phyloP scores from a whole-genome alignment of 495 filamentous ascomycete genomes.

The Lophiotrema nucula region DNA sequence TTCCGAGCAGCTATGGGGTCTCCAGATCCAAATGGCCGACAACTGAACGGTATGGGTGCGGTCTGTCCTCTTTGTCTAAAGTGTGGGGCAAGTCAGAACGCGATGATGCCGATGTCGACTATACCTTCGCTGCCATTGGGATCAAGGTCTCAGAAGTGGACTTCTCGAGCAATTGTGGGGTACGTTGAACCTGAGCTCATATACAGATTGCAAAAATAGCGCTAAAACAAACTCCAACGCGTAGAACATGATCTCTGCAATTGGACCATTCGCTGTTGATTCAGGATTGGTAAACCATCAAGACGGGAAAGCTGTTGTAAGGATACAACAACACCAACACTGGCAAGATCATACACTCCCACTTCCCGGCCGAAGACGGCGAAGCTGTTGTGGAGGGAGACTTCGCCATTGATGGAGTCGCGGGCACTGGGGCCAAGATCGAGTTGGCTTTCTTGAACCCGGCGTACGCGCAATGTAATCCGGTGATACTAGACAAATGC shows the following conservation, averaged over 20 bases:
- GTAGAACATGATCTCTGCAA: conserved; percentile 65
- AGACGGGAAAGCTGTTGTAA: conserved; percentile 39
- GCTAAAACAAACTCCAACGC: too few species aligned
- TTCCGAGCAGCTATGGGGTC: conserved; percentile 63
- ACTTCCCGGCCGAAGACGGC: conserved; percentile 49
- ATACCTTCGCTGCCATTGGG: conserved; percentile 68
- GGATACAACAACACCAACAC: conserved; percentile 56
- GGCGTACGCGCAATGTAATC: conserved; percentile 22
- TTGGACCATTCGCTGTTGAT: conserved; percentile 65
- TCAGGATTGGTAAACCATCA: conserved; percentile 43
- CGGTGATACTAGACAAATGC: neutral
- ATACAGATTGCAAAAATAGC: too few species aligned
- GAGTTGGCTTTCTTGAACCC: conserved; percentile 64
- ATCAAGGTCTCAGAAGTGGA: conserved; percentile 58
- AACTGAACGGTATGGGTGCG: conserved; percentile 72
- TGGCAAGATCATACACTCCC: conserved; percentile 41
- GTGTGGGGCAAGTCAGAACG: conserved; percentile 52
- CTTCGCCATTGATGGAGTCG: conserved; percentile 67
- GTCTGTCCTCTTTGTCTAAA: conserved; percentile 67
- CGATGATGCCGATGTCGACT: conserved; percentile 63
- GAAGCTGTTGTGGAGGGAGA: conserved; percentile 52
- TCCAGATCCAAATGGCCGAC: conserved; percentile 65
- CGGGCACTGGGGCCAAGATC: conserved; percentile 56
- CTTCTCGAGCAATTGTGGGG: conserved; percentile 69
- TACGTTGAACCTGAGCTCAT: too few species aligned